Evolutionary conservation across 2,329 filamentous ascomycete genomes (phyloP).

Genomic region (Curvularia verruculosa): DNA sequence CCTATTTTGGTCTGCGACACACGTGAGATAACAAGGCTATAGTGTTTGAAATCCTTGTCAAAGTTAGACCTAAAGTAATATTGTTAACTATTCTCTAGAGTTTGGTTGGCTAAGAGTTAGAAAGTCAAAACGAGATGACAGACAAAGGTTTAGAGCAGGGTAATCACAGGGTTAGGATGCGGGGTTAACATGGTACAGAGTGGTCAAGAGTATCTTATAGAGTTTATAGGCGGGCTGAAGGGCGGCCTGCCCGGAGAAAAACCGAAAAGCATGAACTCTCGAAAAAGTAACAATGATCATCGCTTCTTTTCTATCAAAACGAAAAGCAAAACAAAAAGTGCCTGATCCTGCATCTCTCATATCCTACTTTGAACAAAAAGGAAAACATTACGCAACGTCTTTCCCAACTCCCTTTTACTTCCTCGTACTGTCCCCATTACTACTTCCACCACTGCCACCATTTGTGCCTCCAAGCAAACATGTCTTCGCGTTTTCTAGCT

Average conservation of each 20-base stretch:
- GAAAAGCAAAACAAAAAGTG: neutral
- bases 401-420: slow-evolving; percentile 4
- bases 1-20: neutral
- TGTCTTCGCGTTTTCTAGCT: slow-evolving; percentile 44
- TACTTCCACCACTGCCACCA: slow-evolving; percentile 12
- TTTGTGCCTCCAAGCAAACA: slow-evolving; percentile 43
- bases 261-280: neutral
- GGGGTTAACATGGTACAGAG: neutral
- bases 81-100: too few relatives aligned
- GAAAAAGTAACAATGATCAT: neutral
- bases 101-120: too few relatives aligned
- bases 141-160: neutral
- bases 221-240: neutral
- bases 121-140: too few relatives aligned
- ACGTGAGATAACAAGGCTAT: neutral
- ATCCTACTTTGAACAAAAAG: neutral
- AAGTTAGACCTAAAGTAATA: too few relatives aligned
- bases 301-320: neutral
- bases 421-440: slow-evolving; percentile 8
- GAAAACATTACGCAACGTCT: neutral
- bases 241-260: too few relatives aligned
- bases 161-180: neutral
- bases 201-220: neutral
- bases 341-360: neutral
- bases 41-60: neutral